Evolutionary conservation across 345 rosid genomes (phyloP).

Genomic region (Toxicodendron radicans): DNA sequence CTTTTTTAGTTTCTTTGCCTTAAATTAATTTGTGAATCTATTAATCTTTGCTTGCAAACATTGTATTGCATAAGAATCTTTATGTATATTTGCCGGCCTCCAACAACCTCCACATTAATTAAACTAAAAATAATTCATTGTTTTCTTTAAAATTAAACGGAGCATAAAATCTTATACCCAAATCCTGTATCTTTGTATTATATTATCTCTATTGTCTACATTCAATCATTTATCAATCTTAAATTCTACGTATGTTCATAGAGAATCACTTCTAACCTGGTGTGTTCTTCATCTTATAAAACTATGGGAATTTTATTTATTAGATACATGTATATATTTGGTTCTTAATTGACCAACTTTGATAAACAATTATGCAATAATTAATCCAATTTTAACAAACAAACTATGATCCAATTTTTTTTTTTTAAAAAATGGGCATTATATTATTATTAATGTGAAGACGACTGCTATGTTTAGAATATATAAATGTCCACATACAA

Average conservation of each 20-base stretch:
- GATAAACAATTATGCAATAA: not conserved
- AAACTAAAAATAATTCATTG: not conserved
- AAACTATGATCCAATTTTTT: no score
- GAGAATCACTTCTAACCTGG: no score
- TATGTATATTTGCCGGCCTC: slow-evolving; percentile 22
- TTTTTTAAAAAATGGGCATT: no score
- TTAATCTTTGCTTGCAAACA: slow-evolving; percentile 25
- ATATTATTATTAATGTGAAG: no score
- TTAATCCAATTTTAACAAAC: no score
- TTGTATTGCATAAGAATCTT: slow-evolving; percentile 16
- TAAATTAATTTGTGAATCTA: slow-evolving; percentile 11
- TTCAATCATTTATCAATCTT: slow-evolving; percentile 25
- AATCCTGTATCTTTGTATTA: slow-evolving; percentile 12
- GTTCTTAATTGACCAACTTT: slow-evolving; percentile 9
- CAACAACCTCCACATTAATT: slow-evolving; percentile 26
- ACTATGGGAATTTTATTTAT: not conserved
- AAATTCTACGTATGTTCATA: not conserved
- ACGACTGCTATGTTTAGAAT: no score
- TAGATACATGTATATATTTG: not conserved
- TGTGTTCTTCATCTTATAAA: not conserved
- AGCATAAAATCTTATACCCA: slow-evolving; percentile 30
- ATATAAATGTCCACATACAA: no score
- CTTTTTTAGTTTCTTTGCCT: not conserved
- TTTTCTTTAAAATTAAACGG: not conserved
- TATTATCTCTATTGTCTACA: slow-evolving; percentile 8